Evolutionary conservation across 2,329 filamentous ascomycete genomes (phyloP).

Genomic region (Verticillium albo-atrum): DNA sequence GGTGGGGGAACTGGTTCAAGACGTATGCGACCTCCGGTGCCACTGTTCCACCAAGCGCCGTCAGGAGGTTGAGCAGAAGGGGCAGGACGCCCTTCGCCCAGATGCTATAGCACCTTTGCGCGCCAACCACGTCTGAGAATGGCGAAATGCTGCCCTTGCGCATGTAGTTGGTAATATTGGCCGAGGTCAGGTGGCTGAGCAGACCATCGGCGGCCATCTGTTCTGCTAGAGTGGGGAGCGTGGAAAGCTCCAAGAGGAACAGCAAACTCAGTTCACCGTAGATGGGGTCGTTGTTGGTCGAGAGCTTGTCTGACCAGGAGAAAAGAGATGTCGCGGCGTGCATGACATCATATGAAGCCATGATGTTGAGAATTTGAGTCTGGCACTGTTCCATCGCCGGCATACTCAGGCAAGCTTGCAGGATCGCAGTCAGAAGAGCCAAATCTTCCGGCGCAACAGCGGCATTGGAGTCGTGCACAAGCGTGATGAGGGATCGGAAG

Average conservation of each 20-base stretch:
- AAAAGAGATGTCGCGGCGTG: constrained; percentile 84
- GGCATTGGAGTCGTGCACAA: constrained; percentile 71
- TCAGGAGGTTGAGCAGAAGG: constrained; percentile 81
- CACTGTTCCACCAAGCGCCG: constrained; percentile 73
- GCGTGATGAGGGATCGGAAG: constrained; percentile 74
- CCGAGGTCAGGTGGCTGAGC: constrained; percentile 72
- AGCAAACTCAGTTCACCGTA: constrained; percentile 90
- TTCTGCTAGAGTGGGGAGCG: constrained; percentile 76
- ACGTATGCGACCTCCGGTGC: constrained; percentile 83
- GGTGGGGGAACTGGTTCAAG: constrained; percentile 80
- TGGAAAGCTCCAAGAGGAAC: constrained; percentile 84
- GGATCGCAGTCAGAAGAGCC: constrained; percentile 77
- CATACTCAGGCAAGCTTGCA: constrained; percentile 78
- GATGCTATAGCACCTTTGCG: constrained; percentile 76
- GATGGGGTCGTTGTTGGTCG: constrained; percentile 74
- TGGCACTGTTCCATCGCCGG: constrained; percentile 70
- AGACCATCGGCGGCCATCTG: constrained; percentile 85
- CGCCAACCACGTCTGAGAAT: constrained; percentile 65
- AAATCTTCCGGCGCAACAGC: constrained; percentile 74
- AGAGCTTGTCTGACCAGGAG: constrained; percentile 86
- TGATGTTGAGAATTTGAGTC: constrained; percentile 64
- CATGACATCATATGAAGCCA: constrained; percentile 67
- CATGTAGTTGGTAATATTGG: constrained; percentile 74
- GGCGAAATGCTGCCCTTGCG: constrained; percentile 69
- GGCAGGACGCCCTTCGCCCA: constrained; percentile 89